Evolutionary conservation across 305 asterid species (phyloP), one percentile per base, ranked within the genome.

Genomic region (Ajuga reptans): DNA sequence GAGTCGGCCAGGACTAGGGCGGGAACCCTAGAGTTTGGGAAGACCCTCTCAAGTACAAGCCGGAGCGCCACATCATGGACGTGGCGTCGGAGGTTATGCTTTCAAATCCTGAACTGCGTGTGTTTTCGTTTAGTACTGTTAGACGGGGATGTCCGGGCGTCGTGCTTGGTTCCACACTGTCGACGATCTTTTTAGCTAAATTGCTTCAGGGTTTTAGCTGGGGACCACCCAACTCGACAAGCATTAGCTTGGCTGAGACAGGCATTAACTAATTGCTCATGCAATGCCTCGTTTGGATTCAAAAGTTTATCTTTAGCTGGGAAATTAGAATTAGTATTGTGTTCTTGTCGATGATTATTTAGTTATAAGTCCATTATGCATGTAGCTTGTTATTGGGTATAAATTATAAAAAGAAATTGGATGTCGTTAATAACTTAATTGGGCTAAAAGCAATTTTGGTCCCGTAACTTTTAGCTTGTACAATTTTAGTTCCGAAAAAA

Each of bases 21-120:
- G 62, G 62, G n/a, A 71, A 76, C 66, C 71, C 73, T 39, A 66
- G 50, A 62, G 39, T 60, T 42, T 76, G 80, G 80, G 69, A 71
- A 0, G 62, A 76, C 34, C 62, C 77, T 4, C 67, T 76, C 3
- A 1, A 11, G n/a, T 76, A 42, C 62, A 59, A 24, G 3, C 80
- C 80, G 1, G 77, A 72, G 43, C 71, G 80, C 14, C 77, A 66
- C 47, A 7, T 59, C 0, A 1, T 2, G 0, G 50, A 29, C 0
- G 29, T 3, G 0, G 9, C 0, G 6, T 1, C 66, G 0, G 66
- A 33, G 11, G 69, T 76, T 0, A 46, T 11, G 50, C 71, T 77
- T 0, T 27, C 1, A 0, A 71, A 77, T 53, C 68, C 9, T 2
- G 57, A 76, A 9, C 0, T 71, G 27, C 41, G 18, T 1, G 27